These are phyloP conservation scores for Eucalyptus camaldulensis DNA, from an alignment of 345 rosid species.

Conservation along the genomic window DNA sequence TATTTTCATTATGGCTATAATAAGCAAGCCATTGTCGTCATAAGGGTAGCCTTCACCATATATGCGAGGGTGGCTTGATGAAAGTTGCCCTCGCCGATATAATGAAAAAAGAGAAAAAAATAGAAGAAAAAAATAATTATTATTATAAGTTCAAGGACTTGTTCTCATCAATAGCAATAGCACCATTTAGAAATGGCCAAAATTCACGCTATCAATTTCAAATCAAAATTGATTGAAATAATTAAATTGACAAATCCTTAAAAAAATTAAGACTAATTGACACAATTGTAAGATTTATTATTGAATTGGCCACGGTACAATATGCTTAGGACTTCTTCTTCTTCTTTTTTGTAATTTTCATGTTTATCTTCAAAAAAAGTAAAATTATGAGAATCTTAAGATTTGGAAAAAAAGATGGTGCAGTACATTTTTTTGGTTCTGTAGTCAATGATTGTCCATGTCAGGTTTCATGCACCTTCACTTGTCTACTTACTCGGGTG, in stretches of 20 bases:
- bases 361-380: neutral
- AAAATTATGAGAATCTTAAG: neutral
- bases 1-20: neutral
- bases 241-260: neutral
- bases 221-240: neutral
- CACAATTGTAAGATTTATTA: neutral
- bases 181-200: fast-evolving
- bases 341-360: neutral
- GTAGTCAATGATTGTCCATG: neutral
- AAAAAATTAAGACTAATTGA: fast-evolving
- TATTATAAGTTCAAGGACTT: neutral
- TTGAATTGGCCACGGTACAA: fast-evolving
- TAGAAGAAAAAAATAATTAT: neutral
- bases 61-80: neutral
- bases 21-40: neutral
- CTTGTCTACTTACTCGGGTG: neutral
- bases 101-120: neutral
- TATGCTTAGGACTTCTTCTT: neutral
- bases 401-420: neutral
- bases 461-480: neutral
- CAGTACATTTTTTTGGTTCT: neutral
- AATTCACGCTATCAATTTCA: neutral
- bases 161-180: fast-evolving
- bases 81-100: neutral
- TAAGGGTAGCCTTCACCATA: neutral